Evolutionary conservation across 2,329 filamentous ascomycete species (phyloP).

Genomic region (Hypoxylon rubiginosum): DNA sequence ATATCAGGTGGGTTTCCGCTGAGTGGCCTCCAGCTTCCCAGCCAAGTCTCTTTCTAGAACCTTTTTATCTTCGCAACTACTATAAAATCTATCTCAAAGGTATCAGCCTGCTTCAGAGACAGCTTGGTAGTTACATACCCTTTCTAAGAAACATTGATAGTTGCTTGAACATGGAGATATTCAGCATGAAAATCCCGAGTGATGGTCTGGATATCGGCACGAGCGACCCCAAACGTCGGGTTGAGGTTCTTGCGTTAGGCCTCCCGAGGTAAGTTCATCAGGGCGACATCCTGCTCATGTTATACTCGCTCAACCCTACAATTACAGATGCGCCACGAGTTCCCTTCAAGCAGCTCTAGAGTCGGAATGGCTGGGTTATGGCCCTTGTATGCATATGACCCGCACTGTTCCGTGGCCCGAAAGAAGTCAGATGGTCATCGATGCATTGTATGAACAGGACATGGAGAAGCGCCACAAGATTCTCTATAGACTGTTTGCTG

Average conservation of each 20-base stretch:
- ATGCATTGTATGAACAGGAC: slow-evolving; percentile 49
- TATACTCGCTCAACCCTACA: background rate
- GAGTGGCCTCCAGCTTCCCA: too few species aligned
- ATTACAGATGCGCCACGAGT: slow-evolving; percentile 51
- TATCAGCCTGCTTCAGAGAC: background rate
- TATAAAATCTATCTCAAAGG: too few species aligned
- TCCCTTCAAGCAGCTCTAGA: slow-evolving; percentile 55
- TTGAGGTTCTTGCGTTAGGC: background rate
- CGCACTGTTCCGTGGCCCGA: slow-evolving; percentile 41
- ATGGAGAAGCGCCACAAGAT: slow-evolving; percentile 47
- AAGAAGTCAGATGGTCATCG: slow-evolving; percentile 45
- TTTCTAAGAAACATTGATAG: background rate
- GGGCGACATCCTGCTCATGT: background rate
- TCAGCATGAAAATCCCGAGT: background rate
- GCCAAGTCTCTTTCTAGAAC: too few species aligned
- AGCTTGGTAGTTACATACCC: background rate
- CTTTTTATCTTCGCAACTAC: too few species aligned
- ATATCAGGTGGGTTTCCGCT: too few species aligned
- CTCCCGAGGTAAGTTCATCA: background rate
- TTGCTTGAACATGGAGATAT: background rate
- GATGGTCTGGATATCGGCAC: background rate
- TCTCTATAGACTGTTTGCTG: slow-evolving; percentile 50
- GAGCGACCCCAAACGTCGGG: background rate
- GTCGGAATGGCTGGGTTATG: slow-evolving; percentile 44
- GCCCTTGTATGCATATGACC: slow-evolving; percentile 53